Evolutionary conservation across 2,329 filamentous ascomycete genomes (phyloP), one percentile per base, ranked within the genome.

Genomic region (Aspergillus sp.): DNA sequence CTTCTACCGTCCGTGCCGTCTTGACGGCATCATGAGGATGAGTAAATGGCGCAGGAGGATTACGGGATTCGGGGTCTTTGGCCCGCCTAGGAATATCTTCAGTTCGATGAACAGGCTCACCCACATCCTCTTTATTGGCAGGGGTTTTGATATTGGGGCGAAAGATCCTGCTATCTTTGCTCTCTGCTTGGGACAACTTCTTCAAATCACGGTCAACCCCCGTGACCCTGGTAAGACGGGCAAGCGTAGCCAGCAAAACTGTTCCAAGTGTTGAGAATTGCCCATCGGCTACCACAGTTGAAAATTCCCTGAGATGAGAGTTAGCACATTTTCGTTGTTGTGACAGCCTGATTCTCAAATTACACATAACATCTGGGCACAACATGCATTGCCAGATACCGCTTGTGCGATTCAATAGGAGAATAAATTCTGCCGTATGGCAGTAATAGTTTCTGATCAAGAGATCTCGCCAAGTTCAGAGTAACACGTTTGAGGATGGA

Each of bases 261-360:
- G 89, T 71, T 3, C 87, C 88, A 2, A 91, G 73, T 3, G 82
- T 74, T 2, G 86, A 81, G 65, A 87, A 87, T 59, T 89, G 86
- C 30, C 78, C 80, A 64, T 90, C 86, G 15, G 83, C 83, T 3
- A 84, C 71, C 38, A 91, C 70, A 53, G 83, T 84, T 1, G 83
- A 82, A 63, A 91, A 90, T 9, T 64, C 66, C 5, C 69, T 72
- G 46, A 17, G 25, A 41, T 4, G 45, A 30, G 41, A 25, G 38
- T 54, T 30, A 60, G 50, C 39, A 23, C 39, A 41, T 23, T 6
- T 41, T 23, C 39, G 12, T 41, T 20, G 27, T 30, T 30, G 4
- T 4, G 25, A 12, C 25, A 30, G 25, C 25, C 25, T 30, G 10
- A 30, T 30, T 30, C 22, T 20, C 32, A 50, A 61, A 66, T 56